Percentiles rank a stretch among this genome's conserved stretches.
These are phyloP conservation scores for Lactifluus piperatus DNA, from an alignment of 768 basidiomycete genomes.

Conservation along the genomic window DNA sequence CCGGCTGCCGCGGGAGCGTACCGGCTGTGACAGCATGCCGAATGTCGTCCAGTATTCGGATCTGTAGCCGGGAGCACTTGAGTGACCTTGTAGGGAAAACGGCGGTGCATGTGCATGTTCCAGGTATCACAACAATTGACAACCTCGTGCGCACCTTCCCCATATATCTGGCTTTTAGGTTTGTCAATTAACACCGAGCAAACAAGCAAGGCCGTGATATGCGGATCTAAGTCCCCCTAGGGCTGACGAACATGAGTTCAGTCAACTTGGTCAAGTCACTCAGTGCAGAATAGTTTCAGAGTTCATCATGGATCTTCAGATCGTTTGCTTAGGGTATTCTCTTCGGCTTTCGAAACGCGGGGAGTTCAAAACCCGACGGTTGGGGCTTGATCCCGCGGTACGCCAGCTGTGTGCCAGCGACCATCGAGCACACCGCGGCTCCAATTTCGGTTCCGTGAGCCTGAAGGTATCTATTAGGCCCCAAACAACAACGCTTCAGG, in stretches of 20 bases:
- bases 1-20: not conserved
- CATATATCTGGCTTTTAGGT: too few species aligned
- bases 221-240: not conserved
- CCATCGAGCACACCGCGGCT: not conserved
- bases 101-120: constrained; percentile 5
- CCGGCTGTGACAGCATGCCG: not conserved
- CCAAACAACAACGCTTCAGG: not conserved
- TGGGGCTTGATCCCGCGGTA: not conserved
- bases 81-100: constrained; percentile 14
- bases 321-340: not conserved
- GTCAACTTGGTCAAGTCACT: not conserved
- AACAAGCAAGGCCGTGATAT: not conserved
- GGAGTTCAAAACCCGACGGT: not conserved
- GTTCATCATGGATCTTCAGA: not conserved
- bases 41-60: not conserved
- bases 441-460: not conserved
- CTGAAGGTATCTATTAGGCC: not conserved
- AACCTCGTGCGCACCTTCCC: constrained; percentile 5
- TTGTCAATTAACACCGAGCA: constrained; percentile 1
- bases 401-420: constrained; percentile 2
- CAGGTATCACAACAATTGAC: constrained; percentile 1
- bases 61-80: constrained; percentile 5
- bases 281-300: too few species aligned
- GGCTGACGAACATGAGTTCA: constrained; percentile 4
- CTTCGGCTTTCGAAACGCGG: not conserved